Conservation (phyloP, 73 alveolate genomes). For the Paramecium octaurelia region DNA sequence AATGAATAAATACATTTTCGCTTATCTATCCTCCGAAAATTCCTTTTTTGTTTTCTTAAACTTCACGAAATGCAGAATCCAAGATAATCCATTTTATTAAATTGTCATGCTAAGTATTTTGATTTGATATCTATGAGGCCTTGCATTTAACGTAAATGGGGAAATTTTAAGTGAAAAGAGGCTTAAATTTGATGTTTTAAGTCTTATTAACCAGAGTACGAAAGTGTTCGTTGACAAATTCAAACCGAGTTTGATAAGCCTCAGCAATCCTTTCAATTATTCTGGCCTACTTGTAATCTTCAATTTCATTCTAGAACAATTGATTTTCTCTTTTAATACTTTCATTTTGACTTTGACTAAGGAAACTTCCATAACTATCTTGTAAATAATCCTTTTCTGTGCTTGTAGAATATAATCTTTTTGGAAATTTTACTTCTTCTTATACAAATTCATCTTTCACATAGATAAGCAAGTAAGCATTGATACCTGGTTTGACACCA, state of each 20-base stretch:
- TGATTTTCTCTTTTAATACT: neutral
- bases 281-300: neutral
- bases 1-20: neutral
- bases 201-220: neutral
- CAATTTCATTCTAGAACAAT: slow-evolving; percentile 29
- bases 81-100: slow-evolving; percentile 49
- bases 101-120: slow-evolving; percentile 27
- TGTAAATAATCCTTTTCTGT: neutral
- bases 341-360: neutral
- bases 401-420: neutral
- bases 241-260: slow-evolving; percentile 3
- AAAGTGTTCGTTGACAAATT: slow-evolving; percentile 31
- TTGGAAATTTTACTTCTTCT: neutral
- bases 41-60: slow-evolving; percentile 8
- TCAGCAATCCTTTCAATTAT: slow-evolving; percentile 16
- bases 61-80: slow-evolving; percentile 53
- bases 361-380: neutral
- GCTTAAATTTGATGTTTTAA: neutral
- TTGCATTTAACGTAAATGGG: neutral
- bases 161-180: neutral
- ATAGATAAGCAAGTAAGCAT: slow-evolving; percentile 81
- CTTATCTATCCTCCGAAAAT: neutral
- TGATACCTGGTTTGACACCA: slow-evolving; percentile 72
- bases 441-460: slow-evolving; percentile 58
- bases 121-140: neutral